Conservation (phyloP, 768 basidiomycete genomes). For the Auricularia cornea region DNA sequence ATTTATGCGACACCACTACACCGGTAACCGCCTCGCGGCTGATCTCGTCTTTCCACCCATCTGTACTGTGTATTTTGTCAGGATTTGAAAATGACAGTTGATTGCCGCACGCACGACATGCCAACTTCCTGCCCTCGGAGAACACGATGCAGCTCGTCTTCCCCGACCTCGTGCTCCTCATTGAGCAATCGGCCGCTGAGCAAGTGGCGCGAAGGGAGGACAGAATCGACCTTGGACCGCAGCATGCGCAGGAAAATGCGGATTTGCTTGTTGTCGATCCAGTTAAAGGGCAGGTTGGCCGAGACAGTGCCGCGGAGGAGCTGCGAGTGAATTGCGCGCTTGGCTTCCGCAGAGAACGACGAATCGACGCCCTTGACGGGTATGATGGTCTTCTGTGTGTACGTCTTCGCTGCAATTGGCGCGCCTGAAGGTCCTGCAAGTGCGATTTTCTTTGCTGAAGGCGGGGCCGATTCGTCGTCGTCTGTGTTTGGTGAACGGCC, state of each 20-base stretch:
- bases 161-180: background rate
- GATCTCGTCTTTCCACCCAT: background rate
- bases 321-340: background rate
- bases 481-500: too few relatives aligned
- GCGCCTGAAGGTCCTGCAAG: background rate
- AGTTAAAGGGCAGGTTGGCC: background rate
- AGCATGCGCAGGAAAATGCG: background rate
- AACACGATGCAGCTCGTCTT: background rate
- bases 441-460: too few relatives aligned
- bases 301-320: background rate
- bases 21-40: background rate
- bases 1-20: background rate
- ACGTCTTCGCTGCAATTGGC: background rate
- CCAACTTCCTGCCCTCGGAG: background rate
- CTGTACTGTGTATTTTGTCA: background rate
- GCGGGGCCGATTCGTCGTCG: too few relatives aligned
- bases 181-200: background rate
- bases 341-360: background rate
- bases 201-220: background rate
- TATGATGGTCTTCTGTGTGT: background rate
- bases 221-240: background rate
- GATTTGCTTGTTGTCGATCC: background rate
- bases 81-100: background rate
- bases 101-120: background rate
- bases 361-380: background rate